phyloP scores from a whole-genome alignment of 495 filamentous ascomycete genomes.

The Sabuloglossum arenarium region DNA sequence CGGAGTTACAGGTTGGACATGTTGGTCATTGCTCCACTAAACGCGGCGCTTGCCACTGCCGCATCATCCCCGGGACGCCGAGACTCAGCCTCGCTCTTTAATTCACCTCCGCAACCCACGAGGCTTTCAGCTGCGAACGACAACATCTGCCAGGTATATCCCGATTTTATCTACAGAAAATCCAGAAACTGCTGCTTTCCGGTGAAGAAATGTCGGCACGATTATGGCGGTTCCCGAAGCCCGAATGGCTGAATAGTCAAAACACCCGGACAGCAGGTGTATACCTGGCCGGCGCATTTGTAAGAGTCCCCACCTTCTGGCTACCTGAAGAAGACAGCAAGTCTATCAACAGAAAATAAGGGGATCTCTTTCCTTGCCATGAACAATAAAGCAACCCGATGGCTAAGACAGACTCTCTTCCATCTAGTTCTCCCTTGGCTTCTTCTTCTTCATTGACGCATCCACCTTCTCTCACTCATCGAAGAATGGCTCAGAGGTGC shows the following conservation, averaged over 20 bases:
- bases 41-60: not conserved
- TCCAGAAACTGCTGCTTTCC: not conserved
- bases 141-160: no score
- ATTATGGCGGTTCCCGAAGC: conserved; percentile 59
- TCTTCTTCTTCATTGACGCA: conserved; percentile 89
- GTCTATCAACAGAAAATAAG: not conserved
- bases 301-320: conserved; percentile 21
- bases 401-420: not conserved
- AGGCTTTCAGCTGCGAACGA: no score
- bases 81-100: not conserved
- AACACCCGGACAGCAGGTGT: conserved; percentile 66
- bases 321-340: not conserved
- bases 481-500: conserved; percentile 58
- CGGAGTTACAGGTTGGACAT: no score
- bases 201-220: not conserved
- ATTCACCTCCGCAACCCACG: not conserved
- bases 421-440: conserved; percentile 76
- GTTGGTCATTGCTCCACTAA: not conserved
- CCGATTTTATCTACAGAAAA: not conserved
- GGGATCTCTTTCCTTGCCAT: not conserved
- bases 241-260: conserved; percentile 78
- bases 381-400: not conserved
- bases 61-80: no score
- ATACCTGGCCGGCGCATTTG: conserved; percentile 68
- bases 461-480: conserved; percentile 67